Evolutionary conservation across 176 grass and related monocot species (phyloP).

Genomic region (Lolium multiflorum): DNA sequence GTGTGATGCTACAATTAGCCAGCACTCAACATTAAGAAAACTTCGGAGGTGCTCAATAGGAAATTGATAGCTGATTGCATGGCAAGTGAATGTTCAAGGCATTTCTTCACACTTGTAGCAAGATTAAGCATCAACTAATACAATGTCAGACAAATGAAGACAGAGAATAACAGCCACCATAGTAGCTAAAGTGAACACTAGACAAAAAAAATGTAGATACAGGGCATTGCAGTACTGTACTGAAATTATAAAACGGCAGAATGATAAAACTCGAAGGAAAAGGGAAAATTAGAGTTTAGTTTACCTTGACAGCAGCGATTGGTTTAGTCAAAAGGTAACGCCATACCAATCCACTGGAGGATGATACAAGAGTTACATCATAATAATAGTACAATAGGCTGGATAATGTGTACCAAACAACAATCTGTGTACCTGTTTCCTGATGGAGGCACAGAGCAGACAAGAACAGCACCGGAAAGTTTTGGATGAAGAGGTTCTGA

Average conservation of each 20-base stretch:
- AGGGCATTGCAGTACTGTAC: constrained; percentile 17
- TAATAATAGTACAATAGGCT: constrained; percentile 22
- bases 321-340: constrained; percentile 89
- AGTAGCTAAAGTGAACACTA: not conserved
- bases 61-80: not conserved
- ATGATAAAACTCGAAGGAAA: constrained; percentile 19
- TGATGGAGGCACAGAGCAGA: constrained; percentile 93
- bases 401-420: not conserved
- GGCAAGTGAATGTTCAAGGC: not conserved
- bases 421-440: constrained; percentile 73
- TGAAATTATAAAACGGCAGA: constrained; percentile 24
- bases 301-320: constrained; percentile 89
- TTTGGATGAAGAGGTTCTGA: constrained; percentile 51
- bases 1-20: not conserved
- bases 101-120: constrained; percentile 7
- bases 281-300: constrained; percentile 12
- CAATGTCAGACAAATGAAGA: not conserved
- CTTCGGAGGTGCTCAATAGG: not conserved
- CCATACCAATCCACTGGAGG: constrained; percentile 80
- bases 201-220: not conserved
- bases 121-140: not conserved
- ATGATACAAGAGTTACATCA: constrained; percentile 36
- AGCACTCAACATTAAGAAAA: not conserved
- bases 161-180: not conserved
- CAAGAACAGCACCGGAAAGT: constrained; percentile 72